Conservation (phyloP, 129 eudicot genomes). For the Saposhnikovia divaricata region DNA sequence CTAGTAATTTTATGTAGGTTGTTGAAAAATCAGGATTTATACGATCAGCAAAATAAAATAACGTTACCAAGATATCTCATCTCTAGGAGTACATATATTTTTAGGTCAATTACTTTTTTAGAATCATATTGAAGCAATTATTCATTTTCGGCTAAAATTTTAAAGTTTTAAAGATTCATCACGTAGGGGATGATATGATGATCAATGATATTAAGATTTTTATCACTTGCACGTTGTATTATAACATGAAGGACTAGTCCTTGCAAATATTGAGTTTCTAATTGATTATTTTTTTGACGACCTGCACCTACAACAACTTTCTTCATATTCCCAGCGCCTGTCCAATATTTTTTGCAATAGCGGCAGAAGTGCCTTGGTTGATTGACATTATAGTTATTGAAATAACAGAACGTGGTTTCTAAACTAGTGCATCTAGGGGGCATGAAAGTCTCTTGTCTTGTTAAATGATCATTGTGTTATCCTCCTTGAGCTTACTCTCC, state of each 20-base stretch:
- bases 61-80: too few species aligned
- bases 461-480: not conserved
- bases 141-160: not conserved
- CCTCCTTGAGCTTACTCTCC: not conserved
- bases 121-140: not conserved
- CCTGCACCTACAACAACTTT: conserved; percentile 17
- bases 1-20: too few species aligned
- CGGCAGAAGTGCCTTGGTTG: conserved; percentile 15
- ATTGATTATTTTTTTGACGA: conserved; percentile 7
- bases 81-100: too few species aligned
- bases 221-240: not conserved
- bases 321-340: conserved; percentile 8
- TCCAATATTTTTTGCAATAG: conserved; percentile 15
- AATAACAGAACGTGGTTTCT: conserved; percentile 11
- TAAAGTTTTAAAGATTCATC: not conserved
- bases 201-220: not conserved
- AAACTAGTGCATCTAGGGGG: conserved; percentile 16
- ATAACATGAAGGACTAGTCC: not conserved
- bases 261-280: conserved; percentile 5
- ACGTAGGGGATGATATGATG: not conserved
- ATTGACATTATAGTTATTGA: conserved; percentile 13
- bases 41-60: too few species aligned
- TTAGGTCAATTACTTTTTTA: not conserved
- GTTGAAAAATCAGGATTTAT: too few species aligned
- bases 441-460: conserved; percentile 9